Conservation (phyloP, 345 rosid species). For the Boechera retrofracta region DNA sequence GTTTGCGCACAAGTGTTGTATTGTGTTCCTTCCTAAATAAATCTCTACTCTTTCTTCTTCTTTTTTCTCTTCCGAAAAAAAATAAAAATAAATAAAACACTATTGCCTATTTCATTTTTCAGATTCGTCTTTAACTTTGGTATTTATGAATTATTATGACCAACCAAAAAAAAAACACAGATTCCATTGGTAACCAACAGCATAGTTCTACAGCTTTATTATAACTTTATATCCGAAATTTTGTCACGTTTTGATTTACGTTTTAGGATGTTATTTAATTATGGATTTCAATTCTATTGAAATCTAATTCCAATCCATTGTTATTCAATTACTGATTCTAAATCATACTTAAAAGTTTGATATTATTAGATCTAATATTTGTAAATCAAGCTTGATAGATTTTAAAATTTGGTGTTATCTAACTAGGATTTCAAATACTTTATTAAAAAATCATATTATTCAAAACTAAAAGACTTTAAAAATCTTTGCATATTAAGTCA, state of each 20-base stretch:
- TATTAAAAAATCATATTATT: too few species aligned
- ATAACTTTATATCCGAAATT: neutral
- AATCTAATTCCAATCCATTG: too few species aligned
- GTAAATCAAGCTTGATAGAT: too few species aligned
- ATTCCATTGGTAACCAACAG: neutral
- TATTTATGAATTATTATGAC: neutral
- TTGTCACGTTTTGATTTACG: neutral
- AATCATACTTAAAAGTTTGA: too few species aligned
- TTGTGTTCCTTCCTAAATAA: slow-evolving; percentile 14
- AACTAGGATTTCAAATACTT: too few species aligned
- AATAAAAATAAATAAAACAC: neutral
- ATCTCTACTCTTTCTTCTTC: neutral
- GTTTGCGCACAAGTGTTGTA: slow-evolving; percentile 34
- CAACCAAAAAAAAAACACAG: neutral
- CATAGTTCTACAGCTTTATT: neutral
- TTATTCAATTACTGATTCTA: too few species aligned
- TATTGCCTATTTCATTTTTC: neutral
- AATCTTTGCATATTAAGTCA: too few species aligned
- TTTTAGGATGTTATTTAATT: neutral
- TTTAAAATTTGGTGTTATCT: too few species aligned
- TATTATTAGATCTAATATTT: too few species aligned
- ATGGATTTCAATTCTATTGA: too few species aligned
- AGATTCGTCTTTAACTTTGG: slow-evolving; percentile 14
- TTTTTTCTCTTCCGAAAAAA: neutral
- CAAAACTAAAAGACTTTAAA: too few species aligned